A percentile compares a stretch with the other conserved stretches of the same genome.
Conservation (phyloP, 2,329 filamentous ascomycete species). For the Phoma sp. region DNA sequence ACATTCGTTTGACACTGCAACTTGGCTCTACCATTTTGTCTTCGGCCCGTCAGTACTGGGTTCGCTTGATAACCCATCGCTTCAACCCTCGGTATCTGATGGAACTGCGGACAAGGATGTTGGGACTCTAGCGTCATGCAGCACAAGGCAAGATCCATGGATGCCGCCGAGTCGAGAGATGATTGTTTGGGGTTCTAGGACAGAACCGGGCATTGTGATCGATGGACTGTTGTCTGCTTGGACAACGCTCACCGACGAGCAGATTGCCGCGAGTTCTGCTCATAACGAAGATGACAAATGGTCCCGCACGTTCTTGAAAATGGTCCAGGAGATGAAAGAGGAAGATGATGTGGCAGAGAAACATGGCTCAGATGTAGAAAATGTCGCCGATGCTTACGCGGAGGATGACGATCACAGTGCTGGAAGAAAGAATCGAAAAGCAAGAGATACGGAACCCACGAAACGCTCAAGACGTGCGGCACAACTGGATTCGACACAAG, state of each 20-base stretch:
- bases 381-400: background rate
- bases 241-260: background rate
- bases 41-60: background rate
- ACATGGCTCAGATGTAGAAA: background rate
- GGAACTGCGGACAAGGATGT: background rate
- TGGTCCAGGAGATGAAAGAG: background rate
- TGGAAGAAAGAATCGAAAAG: background rate
- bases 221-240: background rate
- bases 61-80: background rate
- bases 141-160: background rate
- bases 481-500: background rate
- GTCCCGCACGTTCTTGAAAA: background rate
- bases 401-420: background rate
- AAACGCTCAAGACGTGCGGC: background rate
- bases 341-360: background rate
- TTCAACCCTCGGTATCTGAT: background rate
- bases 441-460: background rate
- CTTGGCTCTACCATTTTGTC: background rate
- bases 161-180: background rate
- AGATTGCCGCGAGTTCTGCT: background rate
- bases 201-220: background rate
- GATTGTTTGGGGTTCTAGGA: background rate
- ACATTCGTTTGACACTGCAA: slow-evolving; percentile 1
- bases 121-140: too few relatives aligned
- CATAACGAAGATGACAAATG: background rate